Conservation (phyloP, 2,329 filamentous ascomycete species). For the Pseudovirgaria hyperparasitica region DNA sequence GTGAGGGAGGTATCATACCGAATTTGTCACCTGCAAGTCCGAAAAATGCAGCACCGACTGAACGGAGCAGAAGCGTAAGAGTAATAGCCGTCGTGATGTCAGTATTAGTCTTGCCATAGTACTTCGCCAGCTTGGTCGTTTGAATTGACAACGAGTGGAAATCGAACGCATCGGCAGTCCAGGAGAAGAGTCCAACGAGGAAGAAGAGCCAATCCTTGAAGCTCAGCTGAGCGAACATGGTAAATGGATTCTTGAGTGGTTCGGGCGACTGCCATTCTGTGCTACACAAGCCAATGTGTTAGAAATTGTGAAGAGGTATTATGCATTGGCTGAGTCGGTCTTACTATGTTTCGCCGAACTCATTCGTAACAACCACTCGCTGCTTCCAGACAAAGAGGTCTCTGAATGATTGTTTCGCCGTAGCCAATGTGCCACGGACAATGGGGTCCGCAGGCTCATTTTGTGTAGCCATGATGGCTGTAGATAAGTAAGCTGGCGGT, state of each 20-base stretch:
- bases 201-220: conserved; percentile 62
- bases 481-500: no score
- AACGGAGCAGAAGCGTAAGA: conserved; percentile 60
- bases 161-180: conserved; percentile 75
- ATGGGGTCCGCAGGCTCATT: conserved; percentile 51
- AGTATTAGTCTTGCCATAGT: conserved; percentile 49
- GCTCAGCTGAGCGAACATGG: conserved; percentile 50
- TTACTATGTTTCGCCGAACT: conserved; percentile 50
- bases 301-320: no score
- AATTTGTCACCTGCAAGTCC: conserved; percentile 67
- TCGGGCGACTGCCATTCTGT: conserved; percentile 58
- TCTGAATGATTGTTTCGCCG: conserved; percentile 48
- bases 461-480: conserved; percentile 15
- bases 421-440: conserved; percentile 51
- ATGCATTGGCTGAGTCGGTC: no score
- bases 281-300: no score
- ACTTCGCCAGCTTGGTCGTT: conserved; percentile 53
- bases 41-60: conserved; percentile 62
- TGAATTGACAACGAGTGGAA: conserved; percentile 73
- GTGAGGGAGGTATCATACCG: no score
- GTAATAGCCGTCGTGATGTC: conserved; percentile 65
- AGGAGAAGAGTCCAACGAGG: conserved; percentile 59
- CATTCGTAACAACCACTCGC: conserved; percentile 53
- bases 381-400: conserved; percentile 67
- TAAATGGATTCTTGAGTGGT: conserved; percentile 57